Conservation (phyloP, 768 basidiomycete genomes). For the Russula abietina region DNA sequence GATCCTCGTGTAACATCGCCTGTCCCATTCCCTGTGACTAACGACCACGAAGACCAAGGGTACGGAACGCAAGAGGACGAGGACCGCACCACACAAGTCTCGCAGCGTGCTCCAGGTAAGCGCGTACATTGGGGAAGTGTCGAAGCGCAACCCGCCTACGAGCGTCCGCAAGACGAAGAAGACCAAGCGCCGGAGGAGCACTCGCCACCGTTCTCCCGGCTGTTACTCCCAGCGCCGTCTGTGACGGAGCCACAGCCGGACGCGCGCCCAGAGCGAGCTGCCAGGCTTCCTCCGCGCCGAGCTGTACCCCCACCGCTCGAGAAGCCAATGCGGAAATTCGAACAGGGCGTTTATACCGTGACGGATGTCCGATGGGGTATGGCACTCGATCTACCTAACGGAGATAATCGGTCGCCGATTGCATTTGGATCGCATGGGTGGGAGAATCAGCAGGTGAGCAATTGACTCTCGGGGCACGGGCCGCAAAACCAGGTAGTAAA, state of each 20-base stretch:
- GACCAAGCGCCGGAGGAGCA: slow-evolving; percentile 6
- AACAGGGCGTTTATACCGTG: slow-evolving; percentile 21
- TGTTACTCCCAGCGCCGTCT: slow-evolving; percentile 12
- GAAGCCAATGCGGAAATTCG: slow-evolving; percentile 12
- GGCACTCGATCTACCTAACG: slow-evolving; percentile 23
- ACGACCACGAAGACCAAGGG: slow-evolving; percentile 22
- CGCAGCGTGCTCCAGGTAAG: slow-evolving; percentile 3
- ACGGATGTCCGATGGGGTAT: slow-evolving; percentile 24
- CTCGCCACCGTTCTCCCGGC: slow-evolving; percentile 18
- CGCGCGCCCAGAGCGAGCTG: slow-evolving; percentile 11
- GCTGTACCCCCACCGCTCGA: background rate
- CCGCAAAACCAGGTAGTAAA: background rate
- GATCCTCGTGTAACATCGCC: slow-evolving; percentile 4
- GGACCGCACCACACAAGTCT: slow-evolving; percentile 8
- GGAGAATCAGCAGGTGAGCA: slow-evolving; percentile 25
- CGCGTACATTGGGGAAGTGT: slow-evolving; percentile 22
- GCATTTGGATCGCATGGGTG: slow-evolving; percentile 23
- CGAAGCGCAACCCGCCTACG: slow-evolving; percentile 15
- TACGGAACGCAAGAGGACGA: slow-evolving; percentile 24
- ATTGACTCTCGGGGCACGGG: background rate
- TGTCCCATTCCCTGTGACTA: slow-evolving; percentile 13
- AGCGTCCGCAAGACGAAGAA: slow-evolving; percentile 11
- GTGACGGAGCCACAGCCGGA: slow-evolving; percentile 4
- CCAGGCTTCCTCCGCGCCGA: slow-evolving; percentile 16
- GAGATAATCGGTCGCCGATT: slow-evolving; percentile 21